phyloP scores from a whole-genome alignment of 192 early-diverging fungal genomes.

The Entophlyctis luteolus region DNA sequence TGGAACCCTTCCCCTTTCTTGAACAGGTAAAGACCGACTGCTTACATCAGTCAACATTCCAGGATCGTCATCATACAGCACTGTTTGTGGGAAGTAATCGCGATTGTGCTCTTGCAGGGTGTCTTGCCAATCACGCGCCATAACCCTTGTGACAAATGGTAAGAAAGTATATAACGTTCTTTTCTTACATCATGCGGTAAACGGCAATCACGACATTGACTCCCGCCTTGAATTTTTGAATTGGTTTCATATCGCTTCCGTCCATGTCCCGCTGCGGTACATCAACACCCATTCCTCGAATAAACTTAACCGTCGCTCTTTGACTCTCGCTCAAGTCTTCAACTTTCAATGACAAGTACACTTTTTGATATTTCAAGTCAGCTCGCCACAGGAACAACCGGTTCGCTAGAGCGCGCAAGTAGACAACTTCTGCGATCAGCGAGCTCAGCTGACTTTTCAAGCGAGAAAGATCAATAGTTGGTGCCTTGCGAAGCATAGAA shows the following conservation, averaged over 20 bases:
- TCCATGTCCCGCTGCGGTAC: slow-evolving; percentile 9
- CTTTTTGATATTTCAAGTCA: slow-evolving; percentile 46
- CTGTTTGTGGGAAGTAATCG: slow-evolving; percentile 1
- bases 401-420: slow-evolving; percentile 37
- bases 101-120: slow-evolving; percentile 20
- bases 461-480: background rate
- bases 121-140: slow-evolving; percentile 28
- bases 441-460: slow-evolving; percentile 27
- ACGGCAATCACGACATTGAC: slow-evolving; percentile 28
- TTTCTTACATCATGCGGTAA: slow-evolving; percentile 30
- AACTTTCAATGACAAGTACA: slow-evolving; percentile 41
- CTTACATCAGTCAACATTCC: slow-evolving; percentile 15
- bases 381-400: slow-evolving; percentile 37
- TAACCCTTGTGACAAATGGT: slow-evolving; percentile 3
- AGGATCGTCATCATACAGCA: background rate
- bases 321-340: slow-evolving; percentile 37
- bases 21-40: background rate
- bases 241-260: background rate
- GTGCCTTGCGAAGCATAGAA: background rate
- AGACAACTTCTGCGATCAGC: slow-evolving; percentile 34
- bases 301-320: slow-evolving; percentile 21
- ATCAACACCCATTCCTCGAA: slow-evolving; percentile 26
- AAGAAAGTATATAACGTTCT: background rate
- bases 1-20: too few relatives aligned
- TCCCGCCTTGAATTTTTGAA: slow-evolving; percentile 20